Evolutionary conservation across 2,329 filamentous ascomycete species (phyloP).

Genomic region (Dryadomyces sulphureus): DNA sequence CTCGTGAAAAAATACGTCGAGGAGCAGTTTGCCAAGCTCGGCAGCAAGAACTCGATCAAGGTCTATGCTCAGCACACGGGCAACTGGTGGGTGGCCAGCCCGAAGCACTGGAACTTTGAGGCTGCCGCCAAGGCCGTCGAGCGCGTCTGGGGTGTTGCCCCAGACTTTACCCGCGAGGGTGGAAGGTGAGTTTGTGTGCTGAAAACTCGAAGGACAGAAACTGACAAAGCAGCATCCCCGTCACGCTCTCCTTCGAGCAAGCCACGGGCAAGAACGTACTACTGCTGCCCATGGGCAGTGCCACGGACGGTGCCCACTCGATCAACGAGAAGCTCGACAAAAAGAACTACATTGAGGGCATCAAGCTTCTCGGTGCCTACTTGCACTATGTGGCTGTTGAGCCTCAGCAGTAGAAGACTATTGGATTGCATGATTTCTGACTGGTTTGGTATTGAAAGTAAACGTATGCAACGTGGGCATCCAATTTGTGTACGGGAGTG

Average conservation of each 20-base stretch:
- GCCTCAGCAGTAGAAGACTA: conserved; percentile 29
- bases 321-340: conserved; percentile 98
- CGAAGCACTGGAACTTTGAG: conserved; percentile 97
- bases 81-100: conserved; percentile 97
- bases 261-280: conserved; percentile 96
- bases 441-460: no score
- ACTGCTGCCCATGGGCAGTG: conserved; percentile 90
- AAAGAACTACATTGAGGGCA: conserved; percentile 96
- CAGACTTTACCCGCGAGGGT: conserved; percentile 91
- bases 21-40: conserved; percentile 70
- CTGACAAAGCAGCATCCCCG: conserved; percentile 95
- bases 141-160: conserved; percentile 83
- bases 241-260: conserved; percentile 94
- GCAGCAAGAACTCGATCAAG: conserved; percentile 82
- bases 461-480: no score
- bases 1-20: conserved; percentile 73
- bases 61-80: conserved; percentile 75
- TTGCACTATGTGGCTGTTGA: conserved; percentile 93
- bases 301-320: conserved; percentile 89
- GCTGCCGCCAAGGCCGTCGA: conserved; percentile 93
- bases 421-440: background rate
- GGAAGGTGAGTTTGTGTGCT: conserved; percentile 57
- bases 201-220: no score
- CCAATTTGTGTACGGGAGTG: background rate
- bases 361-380: conserved; percentile 88